These are phyloP conservation scores for Hymenoscyphus albidus DNA, from an alignment of 2,329 filamentous ascomycete species.

Conservation along the genomic window DNA sequence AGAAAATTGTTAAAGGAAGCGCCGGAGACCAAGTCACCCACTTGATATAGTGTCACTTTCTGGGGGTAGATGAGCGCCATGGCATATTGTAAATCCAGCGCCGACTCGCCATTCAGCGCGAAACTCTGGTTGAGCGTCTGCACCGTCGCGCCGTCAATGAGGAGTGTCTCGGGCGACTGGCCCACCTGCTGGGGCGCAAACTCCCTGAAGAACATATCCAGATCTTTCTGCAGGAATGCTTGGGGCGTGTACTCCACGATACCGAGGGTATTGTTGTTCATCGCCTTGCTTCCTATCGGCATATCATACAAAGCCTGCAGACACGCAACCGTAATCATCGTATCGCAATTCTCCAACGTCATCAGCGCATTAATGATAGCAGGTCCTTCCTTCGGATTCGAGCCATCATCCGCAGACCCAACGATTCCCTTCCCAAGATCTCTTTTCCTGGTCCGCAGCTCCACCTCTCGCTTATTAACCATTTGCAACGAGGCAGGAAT, in stretches of 20 bases:
- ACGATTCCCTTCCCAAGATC: constrained; percentile 24
- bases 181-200: constrained; percentile 42
- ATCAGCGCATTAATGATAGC: constrained; percentile 27
- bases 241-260: constrained; percentile 54
- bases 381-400: constrained; percentile 29
- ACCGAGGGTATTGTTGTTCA: constrained; percentile 46
- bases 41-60: constrained; percentile 46
- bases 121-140: constrained; percentile 37
- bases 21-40: constrained; percentile 36
- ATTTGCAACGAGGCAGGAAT: constrained; percentile 32
- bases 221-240: constrained; percentile 48
- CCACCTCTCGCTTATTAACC: constrained; percentile 18
- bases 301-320: constrained; percentile 49
- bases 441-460: neutral
- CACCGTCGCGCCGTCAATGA: constrained; percentile 37
- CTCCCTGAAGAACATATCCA: constrained; percentile 46
- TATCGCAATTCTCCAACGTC: constrained; percentile 42
- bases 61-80: constrained; percentile 51
- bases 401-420: constrained; percentile 29
- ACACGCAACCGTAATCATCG: constrained; percentile 54
- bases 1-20: constrained; percentile 35
- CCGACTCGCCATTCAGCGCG: constrained; percentile 40
- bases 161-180: constrained; percentile 37
- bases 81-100: constrained; percentile 40
- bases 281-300: constrained; percentile 38